phyloP scores from a whole-genome alignment of 129 eudicot species.

The Helichrysum umbraculigerum region DNA sequence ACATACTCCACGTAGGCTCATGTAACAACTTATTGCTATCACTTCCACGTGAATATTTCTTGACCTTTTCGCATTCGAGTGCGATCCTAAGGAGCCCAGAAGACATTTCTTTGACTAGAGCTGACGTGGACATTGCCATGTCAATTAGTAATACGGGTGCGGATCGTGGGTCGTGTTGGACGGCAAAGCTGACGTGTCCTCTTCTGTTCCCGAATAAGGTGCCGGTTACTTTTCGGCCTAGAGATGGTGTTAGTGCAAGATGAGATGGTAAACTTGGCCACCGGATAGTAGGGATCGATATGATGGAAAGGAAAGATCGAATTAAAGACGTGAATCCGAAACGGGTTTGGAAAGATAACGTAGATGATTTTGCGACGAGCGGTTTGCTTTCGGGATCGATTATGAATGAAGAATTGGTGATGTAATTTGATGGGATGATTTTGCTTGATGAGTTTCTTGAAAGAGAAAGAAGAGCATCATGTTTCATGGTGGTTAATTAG shows the following conservation, averaged over 20 bases:
- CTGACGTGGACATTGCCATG: constrained; percentile 64
- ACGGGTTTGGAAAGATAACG: constrained; percentile 40
- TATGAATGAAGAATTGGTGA: constrained; percentile 34
- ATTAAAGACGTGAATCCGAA: constrained; percentile 40
- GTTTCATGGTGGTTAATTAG: constrained; percentile 19
- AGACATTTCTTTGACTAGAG: constrained; percentile 85
- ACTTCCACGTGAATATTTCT: constrained; percentile 22
- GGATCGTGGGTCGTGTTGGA: constrained; percentile 66
- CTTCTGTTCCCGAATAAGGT: constrained; percentile 86
- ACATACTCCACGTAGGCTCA: constrained; percentile 85
- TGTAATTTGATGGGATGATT: constrained; percentile 54
- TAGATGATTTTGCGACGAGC: constrained; percentile 31
- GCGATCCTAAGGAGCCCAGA: constrained; percentile 88
- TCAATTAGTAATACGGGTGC: constrained; percentile 59
- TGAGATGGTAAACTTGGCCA: constrained; percentile 45
- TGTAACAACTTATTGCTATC: constrained; percentile 33
- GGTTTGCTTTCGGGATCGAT: constrained; percentile 29
- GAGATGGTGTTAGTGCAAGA: constrained; percentile 44
- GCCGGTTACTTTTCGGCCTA: constrained; percentile 87
- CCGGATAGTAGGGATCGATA: constrained; percentile 54
- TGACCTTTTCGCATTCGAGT: constrained; percentile 63
- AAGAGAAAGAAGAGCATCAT: constrained; percentile 34
- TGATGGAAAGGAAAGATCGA: constrained; percentile 49
- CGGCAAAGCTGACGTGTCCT: constrained; percentile 88
- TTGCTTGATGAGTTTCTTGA: constrained; percentile 48